phyloP scores from a whole-genome alignment of 1,284 basidiomycete species.

The Flammula alnicola region DNA sequence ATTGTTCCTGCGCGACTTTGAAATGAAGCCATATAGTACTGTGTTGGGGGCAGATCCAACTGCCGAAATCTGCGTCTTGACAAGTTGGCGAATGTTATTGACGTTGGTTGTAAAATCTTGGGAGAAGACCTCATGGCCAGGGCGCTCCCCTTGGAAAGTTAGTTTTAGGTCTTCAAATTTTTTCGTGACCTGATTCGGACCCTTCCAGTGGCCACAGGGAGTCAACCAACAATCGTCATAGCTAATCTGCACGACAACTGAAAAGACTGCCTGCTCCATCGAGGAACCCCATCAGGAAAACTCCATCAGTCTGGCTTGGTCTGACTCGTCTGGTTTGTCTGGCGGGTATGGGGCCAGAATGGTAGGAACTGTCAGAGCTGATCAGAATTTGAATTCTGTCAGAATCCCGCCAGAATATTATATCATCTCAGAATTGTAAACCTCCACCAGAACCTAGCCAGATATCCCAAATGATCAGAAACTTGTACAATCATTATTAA shows the following conservation, averaged over 20 bases:
- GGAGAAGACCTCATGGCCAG: background rate
- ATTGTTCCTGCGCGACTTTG: background rate
- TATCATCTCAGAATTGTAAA: too few relatives aligned
- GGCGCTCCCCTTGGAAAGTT: background rate
- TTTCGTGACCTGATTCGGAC: background rate
- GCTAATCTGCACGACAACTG: background rate
- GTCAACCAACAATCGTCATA: conserved; percentile 6
- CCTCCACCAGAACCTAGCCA: too few relatives aligned
- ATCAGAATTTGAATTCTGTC: background rate
- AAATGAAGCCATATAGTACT: background rate
- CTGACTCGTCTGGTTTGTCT: background rate
- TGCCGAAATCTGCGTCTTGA: background rate
- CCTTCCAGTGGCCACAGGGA: conserved; percentile 9
- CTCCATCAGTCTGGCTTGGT: background rate
- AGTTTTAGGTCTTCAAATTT: conserved; percentile 9
- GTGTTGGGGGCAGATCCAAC: background rate
- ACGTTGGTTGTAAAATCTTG: background rate
- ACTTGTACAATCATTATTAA: conserved; percentile 2
- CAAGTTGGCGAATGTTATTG: background rate
- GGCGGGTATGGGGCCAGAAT: background rate
- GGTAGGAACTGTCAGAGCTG: too few relatives aligned
- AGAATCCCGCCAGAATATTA: too few relatives aligned
- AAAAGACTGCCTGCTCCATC: background rate
- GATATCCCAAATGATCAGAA: background rate
- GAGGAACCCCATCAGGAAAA: background rate